Conservation (phyloP, 257 asterid genomes). For the Phtheirospermum japonicum region DNA sequence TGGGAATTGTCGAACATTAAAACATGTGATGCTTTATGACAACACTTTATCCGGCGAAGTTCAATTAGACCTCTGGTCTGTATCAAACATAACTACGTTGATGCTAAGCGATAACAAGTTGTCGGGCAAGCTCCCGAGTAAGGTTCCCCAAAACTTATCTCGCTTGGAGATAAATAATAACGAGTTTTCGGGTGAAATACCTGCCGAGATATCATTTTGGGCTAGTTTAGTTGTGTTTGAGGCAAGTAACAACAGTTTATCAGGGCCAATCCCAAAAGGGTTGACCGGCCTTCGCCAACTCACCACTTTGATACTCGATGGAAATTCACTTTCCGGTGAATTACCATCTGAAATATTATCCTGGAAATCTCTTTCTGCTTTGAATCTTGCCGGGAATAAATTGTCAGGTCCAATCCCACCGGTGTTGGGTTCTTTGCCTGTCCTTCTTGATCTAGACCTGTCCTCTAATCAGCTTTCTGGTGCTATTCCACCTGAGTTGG, state of each 20-base stretch:
- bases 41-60: slow-evolving; percentile 58
- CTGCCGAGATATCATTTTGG: slow-evolving; percentile 57
- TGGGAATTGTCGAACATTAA: slow-evolving; percentile 51
- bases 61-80: slow-evolving; percentile 67
- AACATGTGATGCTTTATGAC: slow-evolving; percentile 32
- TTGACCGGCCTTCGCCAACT: slow-evolving; percentile 54
- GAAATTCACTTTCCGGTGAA: slow-evolving; percentile 60
- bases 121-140: slow-evolving; percentile 57
- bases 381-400: slow-evolving; percentile 57
- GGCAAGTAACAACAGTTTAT: slow-evolving; percentile 63
- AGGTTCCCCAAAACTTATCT: slow-evolving; percentile 35
- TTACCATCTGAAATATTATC: slow-evolving; percentile 59
- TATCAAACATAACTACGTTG: slow-evolving; percentile 27
- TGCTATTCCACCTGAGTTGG: slow-evolving; percentile 54
- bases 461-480: slow-evolving; percentile 73
- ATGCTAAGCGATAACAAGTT: slow-evolving; percentile 51
- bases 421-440: slow-evolving; percentile 44
- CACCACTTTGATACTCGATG: slow-evolving; percentile 42
- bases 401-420: slow-evolving; percentile 74
- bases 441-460: slow-evolving; percentile 54
- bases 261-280: slow-evolving; percentile 56
- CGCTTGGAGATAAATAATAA: slow-evolving; percentile 55
- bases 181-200: slow-evolving; percentile 66
- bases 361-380: slow-evolving; percentile 51
- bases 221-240: slow-evolving; percentile 34